Conservation (phyloP, 495 filamentous ascomycete genomes). For the Hypoxylon lienhwacheense region DNA sequence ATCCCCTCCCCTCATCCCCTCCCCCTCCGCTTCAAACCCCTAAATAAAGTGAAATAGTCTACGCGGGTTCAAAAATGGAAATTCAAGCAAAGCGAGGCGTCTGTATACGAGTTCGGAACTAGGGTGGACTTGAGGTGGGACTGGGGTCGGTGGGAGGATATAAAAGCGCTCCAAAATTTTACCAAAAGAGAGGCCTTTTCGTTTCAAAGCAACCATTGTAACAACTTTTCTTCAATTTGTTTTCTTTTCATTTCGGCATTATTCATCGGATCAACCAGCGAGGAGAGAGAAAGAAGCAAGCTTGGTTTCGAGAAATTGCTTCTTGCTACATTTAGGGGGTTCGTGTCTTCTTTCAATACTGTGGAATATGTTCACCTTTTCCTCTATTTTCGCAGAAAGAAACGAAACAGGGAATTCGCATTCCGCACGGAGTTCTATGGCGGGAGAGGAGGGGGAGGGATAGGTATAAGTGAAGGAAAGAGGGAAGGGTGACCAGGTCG, state of each 20-base stretch:
- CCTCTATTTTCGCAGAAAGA: too few relatives aligned
- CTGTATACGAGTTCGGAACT: constrained; percentile 42
- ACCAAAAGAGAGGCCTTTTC: constrained; percentile 3
- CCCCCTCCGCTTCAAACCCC: constrained; percentile 2
- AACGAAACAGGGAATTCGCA: constrained; percentile 25
- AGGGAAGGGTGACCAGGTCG: too few relatives aligned
- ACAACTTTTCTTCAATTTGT: constrained; percentile 2
- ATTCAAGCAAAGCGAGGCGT: constrained; percentile 20
- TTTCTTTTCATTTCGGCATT: constrained; percentile 4
- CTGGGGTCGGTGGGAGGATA: constrained; percentile 14
- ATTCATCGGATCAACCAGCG: not conserved
- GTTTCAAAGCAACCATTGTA: constrained; percentile 31
- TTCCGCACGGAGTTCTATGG: constrained; percentile 26
- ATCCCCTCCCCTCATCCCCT: constrained; percentile 8
- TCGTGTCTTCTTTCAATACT: not conserved
- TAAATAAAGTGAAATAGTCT: constrained; percentile 9
- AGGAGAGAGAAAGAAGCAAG: constrained; percentile 1
- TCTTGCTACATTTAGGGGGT: not conserved
- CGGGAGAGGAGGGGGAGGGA: not conserved
- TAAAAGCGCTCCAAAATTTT: constrained; percentile 5
- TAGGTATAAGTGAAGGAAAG: not conserved
- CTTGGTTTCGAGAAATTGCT: not conserved
- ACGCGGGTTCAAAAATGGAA: constrained; percentile 19
- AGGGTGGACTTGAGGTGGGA: not conserved
- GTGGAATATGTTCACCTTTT: too few relatives aligned